Evolutionary conservation across 2,329 filamentous ascomycete species (phyloP).

Genomic region (Dothistroma septosporum): DNA sequence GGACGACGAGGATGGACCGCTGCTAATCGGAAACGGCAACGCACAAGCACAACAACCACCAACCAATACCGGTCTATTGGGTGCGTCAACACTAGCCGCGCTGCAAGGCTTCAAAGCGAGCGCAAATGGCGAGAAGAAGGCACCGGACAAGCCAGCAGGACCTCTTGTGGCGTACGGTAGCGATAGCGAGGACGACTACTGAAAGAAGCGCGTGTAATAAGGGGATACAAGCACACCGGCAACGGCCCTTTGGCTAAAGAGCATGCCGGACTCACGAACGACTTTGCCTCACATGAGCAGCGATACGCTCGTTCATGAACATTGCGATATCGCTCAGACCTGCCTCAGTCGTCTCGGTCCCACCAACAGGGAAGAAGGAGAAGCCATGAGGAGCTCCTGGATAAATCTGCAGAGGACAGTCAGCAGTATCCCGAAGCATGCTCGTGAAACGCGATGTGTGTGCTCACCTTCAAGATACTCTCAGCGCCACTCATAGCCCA

Average conservation of each 20-base stretch:
- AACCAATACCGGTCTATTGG: constrained; percentile 65
- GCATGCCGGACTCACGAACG: neutral
- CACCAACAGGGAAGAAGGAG: constrained; percentile 39
- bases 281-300: neutral
- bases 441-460: neutral
- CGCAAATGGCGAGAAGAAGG: constrained; percentile 43
- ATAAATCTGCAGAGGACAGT: constrained; percentile 14
- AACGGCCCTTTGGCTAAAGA: neutral
- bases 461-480: constrained; percentile 46
- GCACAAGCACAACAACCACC: constrained; percentile 32
- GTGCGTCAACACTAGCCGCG: constrained; percentile 74
- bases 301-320: constrained; percentile 35
- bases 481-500: constrained; percentile 52
- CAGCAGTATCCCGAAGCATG: neutral
- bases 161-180: constrained; percentile 86
- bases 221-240: neutral
- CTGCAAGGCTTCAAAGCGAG: constrained; percentile 56
- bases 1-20: constrained; percentile 33
- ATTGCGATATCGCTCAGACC: constrained; percentile 38
- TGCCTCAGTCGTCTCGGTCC: constrained; percentile 36
- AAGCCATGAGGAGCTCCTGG: constrained; percentile 53
- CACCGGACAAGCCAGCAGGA: constrained; percentile 56
- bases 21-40: constrained; percentile 45
- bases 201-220: neutral
- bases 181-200: constrained; percentile 68